A percentile compares a stretch with the other conserved stretches of the same genome.
phyloP scores from a whole-genome alignment of 345 rosid genomes.

The Sonneratia alba region DNA sequence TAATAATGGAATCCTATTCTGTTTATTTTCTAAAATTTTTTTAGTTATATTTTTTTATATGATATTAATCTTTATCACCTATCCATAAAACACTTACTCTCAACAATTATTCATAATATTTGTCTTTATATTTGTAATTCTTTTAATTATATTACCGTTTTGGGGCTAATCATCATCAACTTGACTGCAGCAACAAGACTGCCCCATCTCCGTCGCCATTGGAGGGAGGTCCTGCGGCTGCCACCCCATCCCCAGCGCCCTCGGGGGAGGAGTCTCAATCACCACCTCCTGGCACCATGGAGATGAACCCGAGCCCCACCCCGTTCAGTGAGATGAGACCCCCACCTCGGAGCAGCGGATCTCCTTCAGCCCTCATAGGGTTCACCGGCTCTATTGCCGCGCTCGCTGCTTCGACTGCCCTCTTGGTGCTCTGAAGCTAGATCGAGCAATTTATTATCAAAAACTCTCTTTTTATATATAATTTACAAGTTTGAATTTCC shows the following conservation, averaged over 20 bases:
- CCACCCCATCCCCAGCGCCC: constrained; percentile 34
- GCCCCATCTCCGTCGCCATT: constrained; percentile 26
- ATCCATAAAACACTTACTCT: too few relatives aligned
- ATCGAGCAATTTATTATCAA: background rate
- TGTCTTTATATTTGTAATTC: too few relatives aligned
- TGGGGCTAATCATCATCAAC: too few relatives aligned
- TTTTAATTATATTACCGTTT: too few relatives aligned
- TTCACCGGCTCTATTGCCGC: constrained; percentile 21
- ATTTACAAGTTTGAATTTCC: background rate
- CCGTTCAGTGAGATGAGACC: constrained; percentile 16
- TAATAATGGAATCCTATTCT: too few relatives aligned
- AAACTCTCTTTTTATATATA: too few relatives aligned
- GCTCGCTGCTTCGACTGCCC: background rate
- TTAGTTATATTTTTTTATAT: too few relatives aligned
- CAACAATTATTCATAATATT: too few relatives aligned
- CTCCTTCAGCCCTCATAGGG: constrained; percentile 18
- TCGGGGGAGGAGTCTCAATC: constrained; percentile 34
- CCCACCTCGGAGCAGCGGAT: constrained; percentile 27
- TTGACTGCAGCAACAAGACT: constrained; percentile 33
- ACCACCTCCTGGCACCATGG: constrained; percentile 37
- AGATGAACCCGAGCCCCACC: constrained; percentile 44
- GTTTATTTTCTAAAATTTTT: too few relatives aligned
- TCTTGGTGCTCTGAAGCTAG: background rate
- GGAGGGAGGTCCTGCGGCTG: constrained; percentile 7
- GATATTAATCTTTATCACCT: too few relatives aligned